These are phyloP conservation scores for Inga oerstediana DNA, from an alignment of 306 rosid species.

Conservation along the genomic window DNA sequence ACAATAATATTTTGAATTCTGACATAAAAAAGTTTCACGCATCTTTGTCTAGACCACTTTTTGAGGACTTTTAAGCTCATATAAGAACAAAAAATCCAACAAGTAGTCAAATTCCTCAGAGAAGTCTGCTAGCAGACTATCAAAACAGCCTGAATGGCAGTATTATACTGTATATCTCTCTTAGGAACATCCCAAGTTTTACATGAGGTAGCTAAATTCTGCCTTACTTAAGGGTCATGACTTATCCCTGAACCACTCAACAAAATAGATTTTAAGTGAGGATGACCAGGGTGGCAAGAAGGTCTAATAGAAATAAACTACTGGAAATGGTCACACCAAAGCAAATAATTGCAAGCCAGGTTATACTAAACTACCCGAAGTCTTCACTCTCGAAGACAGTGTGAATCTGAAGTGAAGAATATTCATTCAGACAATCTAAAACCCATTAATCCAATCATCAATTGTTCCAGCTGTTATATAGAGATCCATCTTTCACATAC, in stretches of 20 bases:
- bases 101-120: neutral
- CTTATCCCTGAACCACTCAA: constrained; percentile 4
- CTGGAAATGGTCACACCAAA: neutral
- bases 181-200: neutral
- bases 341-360: constrained; percentile 2
- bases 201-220: constrained; percentile 2
- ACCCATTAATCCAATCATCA: constrained; percentile 16
- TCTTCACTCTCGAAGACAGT: neutral
- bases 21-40: neutral
- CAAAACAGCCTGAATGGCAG: constrained; percentile 26
- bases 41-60: neutral
- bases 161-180: constrained; percentile 4
- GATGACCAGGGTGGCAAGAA: constrained; percentile 20
- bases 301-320: constrained; percentile 8
- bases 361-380: neutral
- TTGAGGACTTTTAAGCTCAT: neutral
- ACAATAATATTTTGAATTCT: neutral
- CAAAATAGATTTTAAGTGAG: neutral
- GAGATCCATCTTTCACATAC: constrained; percentile 8
- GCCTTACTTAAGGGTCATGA: constrained; percentile 13
- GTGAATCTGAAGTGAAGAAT: constrained; percentile 16
- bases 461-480: constrained; percentile 15
- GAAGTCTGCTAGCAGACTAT: neutral
- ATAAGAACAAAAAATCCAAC: neutral
- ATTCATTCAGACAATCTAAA: neutral